Base-by-base conservation (phyloP, 495 filamentous ascomycete species). In the Penicillium samsonianum region DNA sequence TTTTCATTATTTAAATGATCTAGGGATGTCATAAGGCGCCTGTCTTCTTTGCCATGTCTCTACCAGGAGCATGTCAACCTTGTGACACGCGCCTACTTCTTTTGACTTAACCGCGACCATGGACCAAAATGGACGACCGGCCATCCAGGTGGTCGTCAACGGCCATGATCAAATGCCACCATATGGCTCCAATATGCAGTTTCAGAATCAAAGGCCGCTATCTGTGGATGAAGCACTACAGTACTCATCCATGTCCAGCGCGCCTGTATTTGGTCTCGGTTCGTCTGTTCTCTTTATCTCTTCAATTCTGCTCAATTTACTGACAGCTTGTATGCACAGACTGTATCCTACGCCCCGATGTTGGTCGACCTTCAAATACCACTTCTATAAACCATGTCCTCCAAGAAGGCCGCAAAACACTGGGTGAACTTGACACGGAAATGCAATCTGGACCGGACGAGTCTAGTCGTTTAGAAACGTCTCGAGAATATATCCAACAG, bases 241-340 rank as follows among this genome's bases (percentile, higher is more conserved):
- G 35, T 96, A 88, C 73, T 93, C 95, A 16, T 92, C 94, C 3
- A 87, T 97, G 70, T 91, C 90, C 22, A 95, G 91, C 22, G 85
- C 96, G 53, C 82, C 92, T 49, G 87, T 95, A 5, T 96, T 97
- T 73, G 86, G 86, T 58, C 79, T 93, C 58, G 87, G 94, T 96
- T 77, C 55, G 65, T 64, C n/a, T 23, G 30, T 41, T 42, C 42
- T 28, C 33, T 41, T 33, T 54, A 22, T 16, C 16, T 42, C 23
- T 38, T 20, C 48, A 41, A 40, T 14, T 20, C 4, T 35, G 19
- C n/a, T 61, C 58, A 48, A 50, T 63, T 67, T 52, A 72, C 46
- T 41, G 58, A 46, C 38, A 16, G 19, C 14, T 31, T 60, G 60
- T 30, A 66, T 19, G 5, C 16, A 19, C 23, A 80, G 75, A 73